Base-by-base conservation (phyloP, 2,329 filamentous ascomycete genomes). In the Amylocarpus encephaloides region DNA sequence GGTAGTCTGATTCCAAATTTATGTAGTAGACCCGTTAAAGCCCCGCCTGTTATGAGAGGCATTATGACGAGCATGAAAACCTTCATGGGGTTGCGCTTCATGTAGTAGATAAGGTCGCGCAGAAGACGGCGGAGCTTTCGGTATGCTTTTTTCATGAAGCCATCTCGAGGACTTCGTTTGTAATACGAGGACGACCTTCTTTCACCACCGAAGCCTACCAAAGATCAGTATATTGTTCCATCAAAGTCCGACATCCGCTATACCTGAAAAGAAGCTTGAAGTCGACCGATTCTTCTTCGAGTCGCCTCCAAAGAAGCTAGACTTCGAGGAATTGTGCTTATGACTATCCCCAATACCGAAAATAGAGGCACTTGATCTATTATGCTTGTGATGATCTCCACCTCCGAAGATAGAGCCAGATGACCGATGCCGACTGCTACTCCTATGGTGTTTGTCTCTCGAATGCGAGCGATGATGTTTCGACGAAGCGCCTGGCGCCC, bases 11-110 rank as follows among this genome's bases (percentile, higher is more conserved):
- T 74, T 18, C 91, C 91, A 67, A 96, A 86, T 64, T 83, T 82
- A 34, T 80, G 79, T 41, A 95, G 77, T 40, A 96, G 73, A 42
- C 85, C 87, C 7, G 83, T 83, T 58, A 96, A 71, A 26, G 88
- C 85, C 30, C 92, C 92, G 46, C 88, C 88, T 1, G 85, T 90
- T 62, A 96, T 73, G 51, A 97, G 76, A 9, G 92, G 92, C 78
- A 96, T 82, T 62, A 96, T 78, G 55, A 95, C 85, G 55, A 90
- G 79, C 74, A 88, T 76, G 73, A 96, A 87, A 43, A 95, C 87
- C 71, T 94, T 94, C 65, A 89, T 71, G 0, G 91, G 92, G 71
- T 96, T 85, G 34, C 82, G 78, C 66, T 88, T 85, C 62, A 88
- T 86, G 71, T 92, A 95, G 66, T 84, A 80, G 66, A 85, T 75